Conservation (phyloP, 768 basidiomycete genomes). For the Hygrocybe coccinea region DNA sequence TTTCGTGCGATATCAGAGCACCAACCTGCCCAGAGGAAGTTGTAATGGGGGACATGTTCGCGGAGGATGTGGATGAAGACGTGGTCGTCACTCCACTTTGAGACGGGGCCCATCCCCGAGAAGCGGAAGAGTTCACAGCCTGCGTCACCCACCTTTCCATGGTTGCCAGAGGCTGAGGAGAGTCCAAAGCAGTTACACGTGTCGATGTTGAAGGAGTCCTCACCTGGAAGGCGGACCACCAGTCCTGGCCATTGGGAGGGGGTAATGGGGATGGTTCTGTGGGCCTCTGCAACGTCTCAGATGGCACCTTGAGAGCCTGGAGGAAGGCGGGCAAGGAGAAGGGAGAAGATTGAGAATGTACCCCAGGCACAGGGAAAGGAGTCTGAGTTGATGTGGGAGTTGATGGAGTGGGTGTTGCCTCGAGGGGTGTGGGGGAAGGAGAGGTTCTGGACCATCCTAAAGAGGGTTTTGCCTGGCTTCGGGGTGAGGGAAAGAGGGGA, state of each 20-base stretch:
- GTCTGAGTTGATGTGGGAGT: slow-evolving; percentile 23
- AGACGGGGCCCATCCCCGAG: slow-evolving; percentile 25
- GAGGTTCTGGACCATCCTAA: slow-evolving; percentile 14
- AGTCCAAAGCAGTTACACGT: slow-evolving; percentile 23
- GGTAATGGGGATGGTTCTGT: slow-evolving; percentile 27
- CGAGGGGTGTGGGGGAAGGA: slow-evolving; percentile 13
- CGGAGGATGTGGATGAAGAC: slow-evolving; percentile 24
- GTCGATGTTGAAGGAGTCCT: slow-evolving; percentile 23
- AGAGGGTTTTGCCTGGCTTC: slow-evolving; percentile 12
- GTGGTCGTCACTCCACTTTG: slow-evolving; percentile 32
- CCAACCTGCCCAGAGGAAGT: slow-evolving; percentile 14
- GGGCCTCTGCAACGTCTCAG: slow-evolving; percentile 31
- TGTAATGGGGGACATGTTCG: slow-evolving; percentile 23
- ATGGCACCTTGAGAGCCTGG: slow-evolving; percentile 27
- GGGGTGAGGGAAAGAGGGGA: slow-evolving; percentile 17
- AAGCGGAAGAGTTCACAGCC: slow-evolving; percentile 18
- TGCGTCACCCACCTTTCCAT: slow-evolving; percentile 23
- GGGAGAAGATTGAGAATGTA: slow-evolving; percentile 21
- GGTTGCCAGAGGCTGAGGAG: slow-evolving; percentile 16
- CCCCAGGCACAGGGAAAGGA: slow-evolving; percentile 31
- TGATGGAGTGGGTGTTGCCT: not conserved
- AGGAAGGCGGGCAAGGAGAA: slow-evolving; percentile 23
- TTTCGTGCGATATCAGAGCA: slow-evolving; percentile 8
- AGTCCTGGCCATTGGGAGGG: slow-evolving; percentile 35
- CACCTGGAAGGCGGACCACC: slow-evolving; percentile 18